A percentile compares a stretch with the other conserved stretches of the same genome.
Evolutionary conservation across 306 rosid genomes (phyloP).

Genomic region (Delonix regia): DNA sequence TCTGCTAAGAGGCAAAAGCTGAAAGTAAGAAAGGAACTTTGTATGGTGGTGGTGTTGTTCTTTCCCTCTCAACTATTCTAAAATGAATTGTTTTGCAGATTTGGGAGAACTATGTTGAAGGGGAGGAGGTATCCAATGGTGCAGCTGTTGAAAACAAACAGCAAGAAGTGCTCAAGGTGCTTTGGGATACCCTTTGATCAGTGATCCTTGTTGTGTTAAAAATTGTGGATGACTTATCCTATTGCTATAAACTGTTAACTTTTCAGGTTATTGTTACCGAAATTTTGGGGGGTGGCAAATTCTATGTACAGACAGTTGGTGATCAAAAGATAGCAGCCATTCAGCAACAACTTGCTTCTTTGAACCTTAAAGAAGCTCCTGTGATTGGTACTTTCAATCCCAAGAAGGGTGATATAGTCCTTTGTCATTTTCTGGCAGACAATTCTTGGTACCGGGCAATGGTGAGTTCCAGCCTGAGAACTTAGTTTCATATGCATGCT

Average conservation of each 20-base stretch:
- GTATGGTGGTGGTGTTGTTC: not conserved
- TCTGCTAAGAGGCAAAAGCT: slow-evolving; percentile 80
- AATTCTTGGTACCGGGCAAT: slow-evolving; percentile 93
- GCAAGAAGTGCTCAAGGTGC: slow-evolving; percentile 94
- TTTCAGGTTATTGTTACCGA: slow-evolving; percentile 82
- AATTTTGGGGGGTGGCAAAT: slow-evolving; percentile 87
- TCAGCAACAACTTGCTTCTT: slow-evolving; percentile 85
- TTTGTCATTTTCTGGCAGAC: slow-evolving; percentile 79
- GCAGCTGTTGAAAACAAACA: slow-evolving; percentile 74
- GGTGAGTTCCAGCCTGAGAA: slow-evolving; percentile 56
- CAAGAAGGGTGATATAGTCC: slow-evolving; percentile 91
- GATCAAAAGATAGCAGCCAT: slow-evolving; percentile 82
- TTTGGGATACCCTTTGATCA: slow-evolving; percentile 22
- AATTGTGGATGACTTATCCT: slow-evolving; percentile 36
- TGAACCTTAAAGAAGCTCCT: slow-evolving; percentile 90
- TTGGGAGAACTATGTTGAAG: slow-evolving; percentile 97
- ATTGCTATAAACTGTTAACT: slow-evolving; percentile 23
- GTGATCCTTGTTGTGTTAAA: slow-evolving; percentile 22
- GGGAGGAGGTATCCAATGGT: slow-evolving; percentile 85
- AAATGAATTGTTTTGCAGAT: slow-evolving; percentile 61
- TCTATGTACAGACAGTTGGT: slow-evolving; percentile 88
- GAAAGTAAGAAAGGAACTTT: slow-evolving; percentile 62
- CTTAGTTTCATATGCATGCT: not conserved
- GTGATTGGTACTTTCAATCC: slow-evolving; percentile 89
- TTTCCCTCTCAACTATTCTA: slow-evolving; percentile 38